Evolutionary conservation across 2,329 filamentous ascomycete genomes (phyloP), one percentile per base, ranked within the genome.

Genomic region (Phialophora chinensis): DNA sequence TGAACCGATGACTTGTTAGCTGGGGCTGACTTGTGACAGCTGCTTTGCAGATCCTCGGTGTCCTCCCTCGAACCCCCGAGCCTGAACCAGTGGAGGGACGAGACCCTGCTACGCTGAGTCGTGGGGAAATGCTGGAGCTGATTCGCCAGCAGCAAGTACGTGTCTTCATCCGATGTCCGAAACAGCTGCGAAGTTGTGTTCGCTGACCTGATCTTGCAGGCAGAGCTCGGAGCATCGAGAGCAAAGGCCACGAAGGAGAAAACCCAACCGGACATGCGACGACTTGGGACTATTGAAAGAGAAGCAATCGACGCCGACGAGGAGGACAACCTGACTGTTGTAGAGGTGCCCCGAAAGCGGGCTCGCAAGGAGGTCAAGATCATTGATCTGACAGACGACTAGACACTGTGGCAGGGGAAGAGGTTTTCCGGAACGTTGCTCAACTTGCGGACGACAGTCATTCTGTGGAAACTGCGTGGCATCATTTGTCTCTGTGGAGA

Each of bases 11-110:
- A 27, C 23, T 52, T 23, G 20, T 27, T 8, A 44, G 38, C 2
- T 42, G 4, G 1, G 8, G 20, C 23, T 52, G 49, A 29, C 49
- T 12, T 5, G 49, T 14, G 17, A 7, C 20, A 52, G 49, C 27
- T 52, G 49, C 49, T 6, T 52, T 52, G 14, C 49, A 52, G 23
- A 52, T 27, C 49, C 49, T 52, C 17, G 49, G 49, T 17, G 23
- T 52, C 49, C 49, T 52, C 12, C 49, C 49, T 3, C 23, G 20
- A 25, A 27, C 49, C 11, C 49, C 49, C 23, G 20, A 52, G 11
- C 49, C 49, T 20, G 10, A 23, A 12, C 20, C 49, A 23, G 1
- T 52, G 20, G 49, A 52, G 25, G 49, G 27, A 3, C 27, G 23
- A 27, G 49, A 52, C 49, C 49, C 49, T 52, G 10, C 20, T 25